These are phyloP conservation scores for Mollisiaceae sp. DNA, from an alignment of 2,329 filamentous ascomycete genomes.

Conservation along the genomic window DNA sequence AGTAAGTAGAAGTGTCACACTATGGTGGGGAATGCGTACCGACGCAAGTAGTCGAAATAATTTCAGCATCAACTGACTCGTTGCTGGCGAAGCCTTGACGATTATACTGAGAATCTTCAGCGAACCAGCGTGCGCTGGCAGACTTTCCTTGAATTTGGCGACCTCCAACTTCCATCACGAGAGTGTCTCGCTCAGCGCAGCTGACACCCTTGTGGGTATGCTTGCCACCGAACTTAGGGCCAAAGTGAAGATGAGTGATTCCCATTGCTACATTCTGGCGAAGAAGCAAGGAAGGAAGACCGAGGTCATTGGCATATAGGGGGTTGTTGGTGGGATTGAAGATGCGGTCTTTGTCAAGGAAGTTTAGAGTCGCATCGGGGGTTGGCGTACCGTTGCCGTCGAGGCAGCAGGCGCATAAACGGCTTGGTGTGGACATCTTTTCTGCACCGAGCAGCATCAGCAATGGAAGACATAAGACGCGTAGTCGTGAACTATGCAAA, in stretches of 20 bases:
- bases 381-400: background rate
- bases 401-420: background rate
- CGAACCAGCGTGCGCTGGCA: conserved; percentile 6
- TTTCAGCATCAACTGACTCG: background rate
- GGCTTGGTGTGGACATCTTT: background rate
- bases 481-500: background rate
- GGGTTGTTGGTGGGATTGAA: background rate
- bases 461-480: background rate
- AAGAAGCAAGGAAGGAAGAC: background rate
- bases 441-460: background rate
- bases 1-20: too few species aligned
- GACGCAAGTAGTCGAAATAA: background rate
- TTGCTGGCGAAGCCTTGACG: background rate
- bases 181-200: background rate
- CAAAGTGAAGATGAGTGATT: conserved; percentile 3
- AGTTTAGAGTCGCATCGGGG: background rate
- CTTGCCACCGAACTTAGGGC: background rate
- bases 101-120: background rate
- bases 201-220: background rate
- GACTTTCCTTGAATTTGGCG: background rate
- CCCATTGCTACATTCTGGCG: background rate
- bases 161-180: conserved; percentile 7
- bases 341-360: conserved; percentile 1
- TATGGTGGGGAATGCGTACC: background rate
- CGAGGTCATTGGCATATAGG: conserved; percentile 10